Evolutionary conservation across 306 rosid species (phyloP).

Genomic region (Potentilla sterilis): DNA sequence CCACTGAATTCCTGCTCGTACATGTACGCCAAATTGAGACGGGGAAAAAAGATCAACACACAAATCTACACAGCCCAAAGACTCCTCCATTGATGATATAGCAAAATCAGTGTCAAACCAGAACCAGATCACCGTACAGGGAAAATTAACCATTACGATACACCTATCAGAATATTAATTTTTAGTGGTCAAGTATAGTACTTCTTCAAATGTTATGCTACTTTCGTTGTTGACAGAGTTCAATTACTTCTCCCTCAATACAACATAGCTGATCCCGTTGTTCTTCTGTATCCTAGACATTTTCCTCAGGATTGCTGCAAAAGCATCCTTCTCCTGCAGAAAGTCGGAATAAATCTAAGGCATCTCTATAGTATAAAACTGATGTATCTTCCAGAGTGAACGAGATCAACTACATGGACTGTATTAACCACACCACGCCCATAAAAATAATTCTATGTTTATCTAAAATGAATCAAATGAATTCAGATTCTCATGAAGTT

Average conservation of each 20-base stretch:
- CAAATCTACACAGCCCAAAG: background rate
- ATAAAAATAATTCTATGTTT: background rate
- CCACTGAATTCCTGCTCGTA: background rate
- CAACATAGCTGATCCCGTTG: conserved; percentile 64
- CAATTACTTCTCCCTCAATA: conserved; percentile 57
- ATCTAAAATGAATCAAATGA: background rate
- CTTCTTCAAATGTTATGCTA: background rate
- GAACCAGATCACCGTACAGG: background rate
- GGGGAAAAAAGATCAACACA: background rate
- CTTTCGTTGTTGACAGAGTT: background rate
- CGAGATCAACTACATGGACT: background rate
- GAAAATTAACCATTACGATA: background rate
- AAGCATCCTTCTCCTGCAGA: conserved; percentile 84
- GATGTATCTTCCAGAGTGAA: background rate
- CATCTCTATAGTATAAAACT: background rate
- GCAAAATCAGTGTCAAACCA: background rate
- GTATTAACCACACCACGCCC: background rate
- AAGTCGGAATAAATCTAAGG: conserved; percentile 8
- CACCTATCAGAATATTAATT: background rate
- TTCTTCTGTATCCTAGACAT: conserved; percentile 88
- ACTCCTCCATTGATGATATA: background rate
- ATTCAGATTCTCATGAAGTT: background rate
- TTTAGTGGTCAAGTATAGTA: background rate
- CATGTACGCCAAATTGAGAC: background rate
- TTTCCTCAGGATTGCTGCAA: conserved; percentile 81